phyloP scores from a whole-genome alignment of 768 basidiomycete species.

The Suillus hirtellus region DNA sequence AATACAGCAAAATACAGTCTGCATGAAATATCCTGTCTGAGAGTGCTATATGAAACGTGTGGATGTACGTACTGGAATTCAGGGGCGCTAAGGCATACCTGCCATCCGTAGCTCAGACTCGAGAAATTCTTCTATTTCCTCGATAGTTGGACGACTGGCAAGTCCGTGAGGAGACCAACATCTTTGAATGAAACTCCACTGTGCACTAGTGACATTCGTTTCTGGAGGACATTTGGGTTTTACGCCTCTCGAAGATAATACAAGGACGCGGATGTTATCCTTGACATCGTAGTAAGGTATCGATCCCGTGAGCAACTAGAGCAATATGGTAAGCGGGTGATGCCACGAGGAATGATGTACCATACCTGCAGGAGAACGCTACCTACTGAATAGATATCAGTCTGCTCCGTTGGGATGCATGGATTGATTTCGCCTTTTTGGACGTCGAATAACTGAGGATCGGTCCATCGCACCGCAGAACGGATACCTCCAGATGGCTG shows the following conservation, averaged over 20 bases:
- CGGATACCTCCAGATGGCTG: neutral
- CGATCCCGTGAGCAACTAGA: slow-evolving; percentile 10
- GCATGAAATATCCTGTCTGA: neutral
- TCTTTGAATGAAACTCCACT: slow-evolving; percentile 11
- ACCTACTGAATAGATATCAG: slow-evolving; percentile 12
- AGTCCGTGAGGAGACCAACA: slow-evolving; percentile 9
- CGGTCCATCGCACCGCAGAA: slow-evolving; percentile 10
- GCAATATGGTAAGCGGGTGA: neutral
- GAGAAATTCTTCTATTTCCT: slow-evolving; percentile 7
- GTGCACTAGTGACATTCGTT: slow-evolving; percentile 1
- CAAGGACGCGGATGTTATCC: neutral
- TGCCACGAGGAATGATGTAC: neutral
- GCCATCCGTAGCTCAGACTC: slow-evolving; percentile 1
- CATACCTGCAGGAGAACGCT: slow-evolving; percentile 13
- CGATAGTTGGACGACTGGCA: slow-evolving; percentile 4
- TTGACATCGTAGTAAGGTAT: slow-evolving; percentile 11
- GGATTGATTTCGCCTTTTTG: neutral
- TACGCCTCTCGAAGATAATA: neutral
- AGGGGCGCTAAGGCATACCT: neutral
- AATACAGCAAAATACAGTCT: neutral
- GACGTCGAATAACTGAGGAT: slow-evolving; percentile 7
- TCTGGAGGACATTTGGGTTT: slow-evolving; percentile 1
- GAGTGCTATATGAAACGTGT: neutral
- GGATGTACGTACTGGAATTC: neutral
- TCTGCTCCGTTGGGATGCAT: neutral